Percentiles rank a stretch among this genome's conserved stretches.
Evolutionary conservation across 1,284 basidiomycete genomes (phyloP).

Genomic region (Ganoderma lucidum): DNA sequence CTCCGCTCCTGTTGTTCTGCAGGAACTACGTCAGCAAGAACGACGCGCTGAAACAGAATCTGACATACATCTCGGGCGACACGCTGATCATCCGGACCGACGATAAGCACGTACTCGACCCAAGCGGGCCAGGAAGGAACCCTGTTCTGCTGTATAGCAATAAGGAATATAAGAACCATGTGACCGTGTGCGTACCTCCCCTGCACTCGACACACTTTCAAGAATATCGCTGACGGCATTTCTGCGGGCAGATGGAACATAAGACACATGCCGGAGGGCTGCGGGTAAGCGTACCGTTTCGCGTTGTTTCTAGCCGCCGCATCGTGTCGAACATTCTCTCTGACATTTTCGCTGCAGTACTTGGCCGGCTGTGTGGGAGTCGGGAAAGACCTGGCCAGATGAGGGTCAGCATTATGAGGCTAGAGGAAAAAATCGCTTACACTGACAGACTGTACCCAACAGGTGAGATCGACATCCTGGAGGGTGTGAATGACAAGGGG

Average conservation of each 20-base stretch:
- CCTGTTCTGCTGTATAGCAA: constrained; percentile 64
- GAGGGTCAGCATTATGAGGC: constrained; percentile 27
- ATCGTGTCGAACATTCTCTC: constrained; percentile 2
- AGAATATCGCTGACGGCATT: neutral
- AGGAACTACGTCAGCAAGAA: constrained; percentile 45
- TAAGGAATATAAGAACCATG: constrained; percentile 59
- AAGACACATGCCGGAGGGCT: constrained; percentile 67
- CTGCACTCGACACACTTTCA: neutral
- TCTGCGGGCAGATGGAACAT: constrained; percentile 54
- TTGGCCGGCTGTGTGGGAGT: constrained; percentile 51
- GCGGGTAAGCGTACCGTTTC: constrained; percentile 58
- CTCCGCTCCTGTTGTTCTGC: neutral
- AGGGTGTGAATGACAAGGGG: constrained; percentile 67
- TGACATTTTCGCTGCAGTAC: constrained; percentile 36
- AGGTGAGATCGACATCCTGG: constrained; percentile 77
- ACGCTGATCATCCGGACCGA: constrained; percentile 57
- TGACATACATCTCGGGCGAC: constrained; percentile 38
- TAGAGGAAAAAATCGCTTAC: no score
- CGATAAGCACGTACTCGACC: constrained; percentile 51
- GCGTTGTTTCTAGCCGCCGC: neutral
- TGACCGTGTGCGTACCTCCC: constrained; percentile 57
- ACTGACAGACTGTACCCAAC: neutral
- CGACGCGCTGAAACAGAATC: constrained; percentile 40
- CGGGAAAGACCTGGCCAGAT: constrained; percentile 45
- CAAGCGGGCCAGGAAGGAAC: constrained; percentile 61